A percentile compares a stretch with the other conserved stretches of the same genome.
Conservation (phyloP, 2,329 filamentous ascomycete genomes). For the Didymella sp. region DNA sequence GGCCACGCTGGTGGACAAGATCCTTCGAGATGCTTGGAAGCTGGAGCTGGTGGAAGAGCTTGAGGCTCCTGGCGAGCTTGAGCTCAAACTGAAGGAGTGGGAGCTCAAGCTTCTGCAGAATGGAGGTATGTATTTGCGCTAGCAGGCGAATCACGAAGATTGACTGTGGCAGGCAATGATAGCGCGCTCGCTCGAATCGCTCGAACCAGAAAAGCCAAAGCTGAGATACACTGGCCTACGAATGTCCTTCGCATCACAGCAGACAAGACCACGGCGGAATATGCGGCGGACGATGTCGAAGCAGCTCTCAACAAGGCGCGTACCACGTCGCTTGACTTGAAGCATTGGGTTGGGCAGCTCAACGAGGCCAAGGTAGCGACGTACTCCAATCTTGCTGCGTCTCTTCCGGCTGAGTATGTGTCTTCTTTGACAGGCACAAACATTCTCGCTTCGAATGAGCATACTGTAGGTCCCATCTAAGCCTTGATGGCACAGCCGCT, state of each 20-base stretch:
- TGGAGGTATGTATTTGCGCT: constrained; percentile 27
- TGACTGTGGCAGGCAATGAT: constrained; percentile 28
- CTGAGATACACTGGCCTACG: constrained; percentile 37
- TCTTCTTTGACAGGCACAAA: constrained; percentile 33
- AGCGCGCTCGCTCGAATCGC: constrained; percentile 37
- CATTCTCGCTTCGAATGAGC: constrained; percentile 20
- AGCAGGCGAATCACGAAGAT: not conserved
- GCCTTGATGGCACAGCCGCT: not conserved
- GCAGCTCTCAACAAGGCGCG: constrained; percentile 29
- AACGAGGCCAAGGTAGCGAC: constrained; percentile 6
- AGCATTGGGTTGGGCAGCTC: constrained; percentile 31
- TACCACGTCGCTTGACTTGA: constrained; percentile 28
- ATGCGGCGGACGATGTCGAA: constrained; percentile 46
- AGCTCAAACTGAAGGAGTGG: constrained; percentile 45
- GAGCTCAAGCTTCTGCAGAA: constrained; percentile 40
- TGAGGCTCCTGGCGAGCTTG: constrained; percentile 45
- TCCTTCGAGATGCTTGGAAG: constrained; percentile 45
- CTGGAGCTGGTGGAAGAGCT: constrained; percentile 46
- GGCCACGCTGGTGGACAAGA: constrained; percentile 42
- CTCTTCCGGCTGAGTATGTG: constrained; percentile 18
- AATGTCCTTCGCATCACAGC: constrained; percentile 47
- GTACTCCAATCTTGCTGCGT: constrained; percentile 10
- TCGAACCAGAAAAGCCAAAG: constrained; percentile 35
- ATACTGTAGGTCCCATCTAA: constrained; percentile 26
- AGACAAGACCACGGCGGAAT: constrained; percentile 46